Base-by-base conservation (phyloP, 1,284 basidiomycete species). In the Neonothopanus nambi region DNA sequence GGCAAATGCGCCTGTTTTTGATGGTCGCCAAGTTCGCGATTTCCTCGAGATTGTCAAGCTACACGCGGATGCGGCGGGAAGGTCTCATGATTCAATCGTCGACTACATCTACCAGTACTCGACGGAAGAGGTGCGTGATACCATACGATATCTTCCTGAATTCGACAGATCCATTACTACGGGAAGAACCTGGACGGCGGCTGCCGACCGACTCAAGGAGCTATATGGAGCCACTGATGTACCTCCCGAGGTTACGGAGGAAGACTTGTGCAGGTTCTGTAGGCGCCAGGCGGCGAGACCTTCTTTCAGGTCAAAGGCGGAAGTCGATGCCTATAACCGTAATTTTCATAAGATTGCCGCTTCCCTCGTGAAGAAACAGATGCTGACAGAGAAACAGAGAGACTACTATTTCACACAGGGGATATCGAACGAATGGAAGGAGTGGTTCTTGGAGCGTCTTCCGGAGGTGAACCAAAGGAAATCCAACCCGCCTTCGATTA, bases 221-320 rank as follows among this genome's bases (percentile, higher is more conserved):
- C 6, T 23, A 11, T 33, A 33, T 15, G 9, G 30, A n/a, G 5
- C 26, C 11, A 30, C 17, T 7, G 36, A 40, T 13, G 30, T 20
- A 3, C 20, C 36, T n/a, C 21, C 23, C 8, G 38, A 50, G 18
- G 26, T 30, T 15, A 51, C 49, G 6, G 15, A 42, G 17, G 40
- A 51, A 3, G 40, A 51, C 23, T 17, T 51, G 9, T 23, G 21
- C 9, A 24, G 17, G 3, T 51, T 39, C n/a, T 51, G 49, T 26
- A 33, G 23, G 21, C 2, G 11, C 1, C 9, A 18, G 13, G 6
- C 18, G 13, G 40, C 23, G 15, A 51, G 36, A 28, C 26, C 24
- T 1, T 8, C 36, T 18, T 53, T 53, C 24, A 2, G 35, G 23
- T 28, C 35, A 17, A 33, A 28, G n/a, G 3, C n/a, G 1, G 51